Base-by-base conservation (phyloP, 352 stramenopile genomes). In the Pythium brassicae region DNA sequence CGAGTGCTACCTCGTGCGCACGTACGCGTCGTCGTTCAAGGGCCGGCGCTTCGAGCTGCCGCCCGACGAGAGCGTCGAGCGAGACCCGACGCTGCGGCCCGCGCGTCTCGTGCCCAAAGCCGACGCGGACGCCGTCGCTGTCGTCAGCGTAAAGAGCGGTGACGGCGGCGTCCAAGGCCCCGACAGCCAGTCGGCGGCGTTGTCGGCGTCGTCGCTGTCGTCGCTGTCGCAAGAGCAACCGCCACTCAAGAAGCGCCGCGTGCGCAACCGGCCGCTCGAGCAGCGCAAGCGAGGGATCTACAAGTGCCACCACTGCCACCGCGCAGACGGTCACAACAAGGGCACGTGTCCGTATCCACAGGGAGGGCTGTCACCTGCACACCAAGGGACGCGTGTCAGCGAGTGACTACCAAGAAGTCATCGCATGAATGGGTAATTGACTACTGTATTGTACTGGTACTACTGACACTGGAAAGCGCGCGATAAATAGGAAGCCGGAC, bases 301-400 rank as follows among this genome's bases (percentile, higher is more conserved):
- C 65, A 83, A 76, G 51, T 83, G 73, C 50, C 73, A 73, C 40
- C 68, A 66, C 27, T 83, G 73, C 32, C 55, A 72, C 29, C 64
- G 72, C n/a, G 70, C 70, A 26, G 73, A 83, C 29, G 73, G 73
- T 12, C 73, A 80, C 57, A 80, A 83, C 68, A 78, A 73, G 48
- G 63, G 72, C 23, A 80, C 70, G 26, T 83, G 73, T 26, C 65
- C 73, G 26, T 80, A 83, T 57, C 68, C 63, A 19, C 46, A n/a
- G n/a, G n/a, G n/a, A n/a, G n/a, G n/a, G n/a, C n/a, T n/a, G n/a
- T n/a, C n/a, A n/a, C n/a, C n/a, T n/a, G n/a, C n/a, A n/a, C n/a
- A n/a, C n/a, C n/a, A n/a, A n/a, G n/a, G n/a, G n/a, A n/a, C n/a
- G n/a, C n/a, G n/a, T n/a, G n/a, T n/a, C n/a, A n/a, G n/a, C n/a